Base-by-base conservation (phyloP, 2,329 filamentous ascomycete genomes). In the Arachnopeziza araneosa region DNA sequence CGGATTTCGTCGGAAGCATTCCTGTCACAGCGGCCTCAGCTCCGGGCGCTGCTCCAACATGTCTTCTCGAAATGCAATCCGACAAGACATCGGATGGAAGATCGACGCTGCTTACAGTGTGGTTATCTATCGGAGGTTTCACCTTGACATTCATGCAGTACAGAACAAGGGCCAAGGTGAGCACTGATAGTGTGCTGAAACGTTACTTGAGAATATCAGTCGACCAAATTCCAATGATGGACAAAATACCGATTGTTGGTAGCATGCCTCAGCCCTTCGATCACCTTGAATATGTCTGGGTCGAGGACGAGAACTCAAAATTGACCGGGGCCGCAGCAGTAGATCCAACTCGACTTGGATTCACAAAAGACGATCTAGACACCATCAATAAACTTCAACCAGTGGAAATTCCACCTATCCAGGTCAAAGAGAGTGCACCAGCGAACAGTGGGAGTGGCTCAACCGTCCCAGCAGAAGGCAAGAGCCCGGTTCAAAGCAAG, bases 101-200 rank as follows among this genome's bases (percentile, higher is more conserved):
- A 12, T 54, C 57, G 19, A 23, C 32, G 2, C 17, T 44, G 36
- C 44, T 59, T 22, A 26, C 48, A 2, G 52, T 59, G 2, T 59
- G 52, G 52, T 36, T 55, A 19, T 36, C 22, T 9, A 50, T 59
- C 22, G 57, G 52, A 2, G 36, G 24, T 1, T 59, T 59, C 22
- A 55, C 50, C 23, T 30, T 59, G 36, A 59, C 57, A 7, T 59
- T 59, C 48, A 52, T 59, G 2, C 57, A 59, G 32, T 55, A 51
- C 19, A 53, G 56, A 17, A 17, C 36, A n/a, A 59, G 36, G 44
- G 36, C 17, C 8, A n/a, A 5, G 2, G n/a, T n/a, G 17, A 44
- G 22, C 12, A 50, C 48, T 8, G 12, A 23, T 1, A 9, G 21
- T 22, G 14, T 21, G n/a, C 22, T 36, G 6, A 55, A 59, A 36